A percentile compares a stretch with the other conserved stretches of the same genome.
Conservation (phyloP, 2,329 filamentous ascomycete species). For the Fusarium cicatricum region DNA sequence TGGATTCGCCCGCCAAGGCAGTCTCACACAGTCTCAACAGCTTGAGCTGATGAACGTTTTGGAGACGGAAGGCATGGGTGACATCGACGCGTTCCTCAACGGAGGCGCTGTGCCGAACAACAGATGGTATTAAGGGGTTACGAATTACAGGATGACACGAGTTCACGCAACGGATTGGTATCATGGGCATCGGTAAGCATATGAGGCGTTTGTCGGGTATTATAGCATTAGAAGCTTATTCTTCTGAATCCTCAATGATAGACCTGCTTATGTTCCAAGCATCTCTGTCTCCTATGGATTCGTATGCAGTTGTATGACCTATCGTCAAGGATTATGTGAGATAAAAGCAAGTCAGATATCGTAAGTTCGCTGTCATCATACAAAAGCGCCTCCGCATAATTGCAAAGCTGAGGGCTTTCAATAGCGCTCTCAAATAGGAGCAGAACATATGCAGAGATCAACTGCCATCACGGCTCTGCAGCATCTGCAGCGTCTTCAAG, state of each 20-base stretch:
- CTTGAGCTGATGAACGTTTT: constrained; percentile 82
- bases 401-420: background rate
- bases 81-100: constrained; percentile 68
- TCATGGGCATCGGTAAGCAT: constrained; percentile 9
- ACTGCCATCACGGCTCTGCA: background rate
- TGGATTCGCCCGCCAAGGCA: constrained; percentile 66
- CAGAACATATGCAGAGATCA: background rate
- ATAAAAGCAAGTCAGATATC: background rate
- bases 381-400: background rate
- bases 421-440: background rate
- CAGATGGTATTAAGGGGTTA: constrained; percentile 44
- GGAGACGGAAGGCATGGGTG: constrained; percentile 71
- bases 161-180: constrained; percentile 8
- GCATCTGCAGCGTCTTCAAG: constrained; percentile 7
- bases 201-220: constrained; percentile 23
- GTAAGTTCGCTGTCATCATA: background rate
- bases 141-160: constrained; percentile 9
- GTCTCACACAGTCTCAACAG: constrained; percentile 81
- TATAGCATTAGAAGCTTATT: constrained; percentile 29
- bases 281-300: constrained; percentile 6
- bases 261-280: constrained; percentile 13
- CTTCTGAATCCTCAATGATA: constrained; percentile 15
- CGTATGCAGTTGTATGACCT: background rate
- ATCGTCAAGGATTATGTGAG: background rate
- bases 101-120: constrained; percentile 42